Evolutionary conservation across 2,329 filamentous ascomycete species (phyloP).

Genomic region (Rhynchosporium agropyri): DNA sequence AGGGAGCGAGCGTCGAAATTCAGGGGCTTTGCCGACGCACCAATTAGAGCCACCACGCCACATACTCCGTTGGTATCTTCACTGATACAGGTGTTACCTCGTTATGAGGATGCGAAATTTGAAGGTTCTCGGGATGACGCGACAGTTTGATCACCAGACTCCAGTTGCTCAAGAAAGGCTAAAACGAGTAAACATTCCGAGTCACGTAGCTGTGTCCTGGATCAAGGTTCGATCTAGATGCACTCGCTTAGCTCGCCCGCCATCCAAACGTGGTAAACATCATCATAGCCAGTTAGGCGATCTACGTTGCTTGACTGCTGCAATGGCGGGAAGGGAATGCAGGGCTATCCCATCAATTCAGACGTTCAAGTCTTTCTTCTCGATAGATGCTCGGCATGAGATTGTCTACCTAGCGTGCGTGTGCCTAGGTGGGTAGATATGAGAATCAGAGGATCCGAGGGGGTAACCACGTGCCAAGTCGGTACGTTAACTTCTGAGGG

Average conservation of each 20-base stretch:
- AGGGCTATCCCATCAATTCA: not conserved
- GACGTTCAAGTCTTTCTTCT: constrained; percentile 6
- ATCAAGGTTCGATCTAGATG: constrained; percentile 10
- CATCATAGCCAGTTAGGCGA: not conserved
- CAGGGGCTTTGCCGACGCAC: constrained; percentile 11
- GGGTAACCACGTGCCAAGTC: constrained; percentile 13
- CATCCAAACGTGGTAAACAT: constrained; percentile 15
- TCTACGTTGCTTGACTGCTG: not conserved
- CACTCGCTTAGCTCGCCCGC: constrained; percentile 24
- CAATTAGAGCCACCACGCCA: constrained; percentile 3
- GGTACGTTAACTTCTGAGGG: not conserved
- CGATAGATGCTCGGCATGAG: constrained; percentile 2
- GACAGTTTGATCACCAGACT: constrained; percentile 7
- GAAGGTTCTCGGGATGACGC: not conserved
- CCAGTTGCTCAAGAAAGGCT: too few relatives aligned
- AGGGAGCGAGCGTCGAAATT: constrained; percentile 13
- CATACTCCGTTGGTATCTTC: not conserved
- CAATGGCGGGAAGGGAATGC: not conserved
- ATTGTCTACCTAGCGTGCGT: not conserved
- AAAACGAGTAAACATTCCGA: constrained; percentile 25
- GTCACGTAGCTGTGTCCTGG: not conserved
- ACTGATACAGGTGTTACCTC: not conserved
- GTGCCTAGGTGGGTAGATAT: too few relatives aligned
- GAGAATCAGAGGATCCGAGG: too few relatives aligned
- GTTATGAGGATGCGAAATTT: not conserved